phyloP scores from a whole-genome alignment of 192 early-diverging fungal species.

The Backusella mclennaniae region DNA sequence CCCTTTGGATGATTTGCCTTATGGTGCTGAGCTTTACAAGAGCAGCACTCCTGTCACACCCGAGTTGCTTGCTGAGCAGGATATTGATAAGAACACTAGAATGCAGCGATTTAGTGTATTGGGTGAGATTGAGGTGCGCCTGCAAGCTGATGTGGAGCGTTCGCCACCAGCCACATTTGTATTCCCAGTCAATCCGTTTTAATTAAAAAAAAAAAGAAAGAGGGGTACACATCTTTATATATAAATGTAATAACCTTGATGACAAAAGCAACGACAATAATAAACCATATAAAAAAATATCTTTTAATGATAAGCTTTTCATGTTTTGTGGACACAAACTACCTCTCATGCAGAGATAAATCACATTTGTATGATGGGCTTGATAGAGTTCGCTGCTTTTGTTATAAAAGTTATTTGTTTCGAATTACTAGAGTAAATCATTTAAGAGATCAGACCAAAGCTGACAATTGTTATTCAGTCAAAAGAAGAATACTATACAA shows the following conservation, averaged over 20 bases:
- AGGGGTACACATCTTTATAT: background rate
- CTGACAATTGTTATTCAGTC: too few species aligned
- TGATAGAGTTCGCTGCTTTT: too few species aligned
- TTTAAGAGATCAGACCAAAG: too few species aligned
- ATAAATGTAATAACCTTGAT: background rate
- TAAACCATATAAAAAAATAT: too few species aligned
- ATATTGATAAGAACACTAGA: background rate
- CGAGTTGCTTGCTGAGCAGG: background rate
- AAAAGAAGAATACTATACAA: too few species aligned
- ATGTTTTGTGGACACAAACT: too few species aligned
- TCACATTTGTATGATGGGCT: too few species aligned
- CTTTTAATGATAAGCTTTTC: too few species aligned
- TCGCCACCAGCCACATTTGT: conserved; percentile 52
- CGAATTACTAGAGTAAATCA: too few species aligned
- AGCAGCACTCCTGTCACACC: background rate
- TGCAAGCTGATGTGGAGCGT: conserved; percentile 42
- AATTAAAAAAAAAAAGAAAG: background rate
- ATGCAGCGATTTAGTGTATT: conserved; percentile 41
- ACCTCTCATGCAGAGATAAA: too few species aligned
- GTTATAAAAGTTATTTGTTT: too few species aligned
- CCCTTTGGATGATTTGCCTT: background rate
- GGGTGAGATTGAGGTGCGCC: conserved; percentile 37
- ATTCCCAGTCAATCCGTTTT: conserved; percentile 49
- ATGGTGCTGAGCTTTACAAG: background rate
- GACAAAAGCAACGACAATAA: background rate